Conservation (phyloP, 208 protist species). For the Endotrypanum monterogeii region DNA sequence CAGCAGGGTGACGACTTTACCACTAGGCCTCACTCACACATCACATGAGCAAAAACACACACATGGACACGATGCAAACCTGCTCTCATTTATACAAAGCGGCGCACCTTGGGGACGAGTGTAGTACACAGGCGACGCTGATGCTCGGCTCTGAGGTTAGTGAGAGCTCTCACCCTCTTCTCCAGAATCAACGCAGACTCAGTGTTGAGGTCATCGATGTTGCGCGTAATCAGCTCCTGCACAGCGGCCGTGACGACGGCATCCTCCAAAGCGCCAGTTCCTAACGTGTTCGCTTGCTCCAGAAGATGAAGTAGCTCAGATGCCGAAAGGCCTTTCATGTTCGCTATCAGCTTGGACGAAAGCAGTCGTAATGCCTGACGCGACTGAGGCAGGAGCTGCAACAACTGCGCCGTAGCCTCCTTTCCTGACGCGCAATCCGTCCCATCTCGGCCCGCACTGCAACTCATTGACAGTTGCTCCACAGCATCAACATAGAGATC, state of each 20-base stretch:
- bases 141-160: slow-evolving; percentile 58
- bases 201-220: slow-evolving; percentile 31
- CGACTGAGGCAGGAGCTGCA: slow-evolving; percentile 44
- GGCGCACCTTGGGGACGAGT: slow-evolving; percentile 63
- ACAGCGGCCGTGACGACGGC: slow-evolving; percentile 63
- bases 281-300: slow-evolving; percentile 60
- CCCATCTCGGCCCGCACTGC: background rate
- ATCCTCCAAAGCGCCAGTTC: slow-evolving; percentile 53
- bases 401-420: slow-evolving; percentile 15
- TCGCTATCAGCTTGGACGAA: slow-evolving; percentile 58
- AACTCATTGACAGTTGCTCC: slow-evolving; percentile 22
- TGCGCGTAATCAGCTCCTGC: slow-evolving; percentile 57
- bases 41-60: background rate
- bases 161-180: slow-evolving; percentile 42
- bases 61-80: background rate
- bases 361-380: slow-evolving; percentile 46
- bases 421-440: background rate
- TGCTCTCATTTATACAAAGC: slow-evolving; percentile 8
- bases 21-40: background rate
- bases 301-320: slow-evolving; percentile 60
- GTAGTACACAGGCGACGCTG: slow-evolving; percentile 44
- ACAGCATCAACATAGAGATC: slow-evolving; percentile 50
- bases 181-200: slow-evolving; percentile 38
- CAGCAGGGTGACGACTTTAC: background rate
- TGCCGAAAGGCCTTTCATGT: slow-evolving; percentile 34